phyloP scores from a whole-genome alignment of 768 basidiomycete genomes.

The Lactarius hengduanensis region DNA sequence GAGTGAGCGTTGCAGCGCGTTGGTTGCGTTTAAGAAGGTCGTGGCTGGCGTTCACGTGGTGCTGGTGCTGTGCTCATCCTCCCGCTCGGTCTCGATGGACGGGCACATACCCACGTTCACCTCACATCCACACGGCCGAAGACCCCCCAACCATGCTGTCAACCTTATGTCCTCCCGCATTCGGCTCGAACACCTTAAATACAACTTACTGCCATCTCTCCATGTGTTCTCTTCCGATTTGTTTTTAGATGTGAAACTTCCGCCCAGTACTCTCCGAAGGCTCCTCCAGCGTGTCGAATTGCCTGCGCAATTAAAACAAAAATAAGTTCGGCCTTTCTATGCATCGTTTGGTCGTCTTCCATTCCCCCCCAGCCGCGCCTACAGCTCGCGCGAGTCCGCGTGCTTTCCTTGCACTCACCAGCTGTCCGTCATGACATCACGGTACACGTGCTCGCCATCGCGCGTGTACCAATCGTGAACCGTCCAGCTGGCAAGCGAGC shows the following conservation, averaged over 20 bases:
- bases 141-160: background rate
- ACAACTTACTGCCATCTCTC: background rate
- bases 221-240: background rate
- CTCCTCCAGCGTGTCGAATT: background rate
- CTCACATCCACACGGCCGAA: background rate
- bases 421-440: background rate
- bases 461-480: background rate
- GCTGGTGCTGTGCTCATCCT: constrained; percentile 8
- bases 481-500: constrained; percentile 2
- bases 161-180: background rate
- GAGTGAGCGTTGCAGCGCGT: background rate
- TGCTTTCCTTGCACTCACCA: background rate
- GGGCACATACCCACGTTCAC: background rate
- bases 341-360: background rate
- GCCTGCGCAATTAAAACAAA: too few species aligned
- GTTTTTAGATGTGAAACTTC: background rate
- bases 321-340: background rate
- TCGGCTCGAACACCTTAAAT: background rate
- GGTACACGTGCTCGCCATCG: constrained; percentile 9
- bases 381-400: background rate
- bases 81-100: background rate
- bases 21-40: constrained; percentile 3
- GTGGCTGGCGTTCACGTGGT: background rate
- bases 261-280: background rate
- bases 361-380: background rate